phyloP scores from a whole-genome alignment of 1,139 yeast species.

The Suhomyces taliae region DNA sequence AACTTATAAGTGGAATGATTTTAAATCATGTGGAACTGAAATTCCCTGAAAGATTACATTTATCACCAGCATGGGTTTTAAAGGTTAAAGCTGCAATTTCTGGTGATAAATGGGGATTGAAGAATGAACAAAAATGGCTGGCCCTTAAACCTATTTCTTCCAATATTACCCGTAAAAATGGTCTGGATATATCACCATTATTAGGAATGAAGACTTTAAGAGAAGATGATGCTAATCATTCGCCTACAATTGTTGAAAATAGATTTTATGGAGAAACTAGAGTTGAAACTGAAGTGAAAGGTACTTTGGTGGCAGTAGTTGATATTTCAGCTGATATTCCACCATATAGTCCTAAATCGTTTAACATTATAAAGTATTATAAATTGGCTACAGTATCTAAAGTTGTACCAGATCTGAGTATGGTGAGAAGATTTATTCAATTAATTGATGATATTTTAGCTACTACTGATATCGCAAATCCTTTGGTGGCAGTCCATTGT shows the following conservation, averaged over 20 bases:
- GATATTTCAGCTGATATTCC: conserved; percentile 80
- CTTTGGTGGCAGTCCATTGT: conserved; percentile 68
- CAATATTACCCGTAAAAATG: conserved; percentile 36
- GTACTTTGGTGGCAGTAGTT: conserved; percentile 55
- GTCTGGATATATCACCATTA: conserved; percentile 46
- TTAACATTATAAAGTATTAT: conserved; percentile 54
- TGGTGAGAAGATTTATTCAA: conserved; percentile 57
- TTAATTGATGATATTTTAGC: conserved; percentile 52
- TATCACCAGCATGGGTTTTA: conserved; percentile 66
- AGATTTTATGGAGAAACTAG: conserved; percentile 37
- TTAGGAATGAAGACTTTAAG: conserved; percentile 76
- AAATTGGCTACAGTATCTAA: conserved; percentile 80
- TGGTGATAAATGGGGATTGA: conserved; percentile 77
- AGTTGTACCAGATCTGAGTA: conserved; percentile 66
- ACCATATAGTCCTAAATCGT: conserved; percentile 65
- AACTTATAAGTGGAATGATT: conserved; percentile 61
- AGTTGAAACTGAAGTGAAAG: conserved; percentile 23
- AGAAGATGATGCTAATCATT: conserved; percentile 61
- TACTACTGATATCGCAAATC: conserved; percentile 22
- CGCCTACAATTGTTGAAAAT: conserved; percentile 55
- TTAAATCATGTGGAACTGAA: conserved; percentile 56
- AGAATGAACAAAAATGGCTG: conserved; percentile 74
- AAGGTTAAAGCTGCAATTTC: conserved; percentile 59
- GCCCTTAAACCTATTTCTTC: conserved; percentile 51
- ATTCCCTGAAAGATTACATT: conserved; percentile 47